These are phyloP conservation scores for Kuraishia cidri DNA, from an alignment of 805 yeast species.

Conservation along the genomic window DNA sequence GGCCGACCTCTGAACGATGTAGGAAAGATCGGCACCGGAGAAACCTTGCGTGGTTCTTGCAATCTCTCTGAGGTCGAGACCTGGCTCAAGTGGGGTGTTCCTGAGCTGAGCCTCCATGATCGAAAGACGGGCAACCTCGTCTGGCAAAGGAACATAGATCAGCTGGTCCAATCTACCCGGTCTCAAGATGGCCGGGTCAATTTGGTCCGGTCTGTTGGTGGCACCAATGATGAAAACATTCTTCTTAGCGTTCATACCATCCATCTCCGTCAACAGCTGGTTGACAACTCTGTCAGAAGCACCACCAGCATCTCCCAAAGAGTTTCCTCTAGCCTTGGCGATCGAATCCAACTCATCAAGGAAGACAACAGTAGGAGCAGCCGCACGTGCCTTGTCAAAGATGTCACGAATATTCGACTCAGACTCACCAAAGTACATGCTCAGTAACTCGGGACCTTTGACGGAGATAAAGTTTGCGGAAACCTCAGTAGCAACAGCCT, in stretches of 20 bases:
- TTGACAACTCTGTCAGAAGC: conserved; percentile 95
- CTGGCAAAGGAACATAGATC: conserved; percentile 97
- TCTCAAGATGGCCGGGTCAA: conserved; percentile 96
- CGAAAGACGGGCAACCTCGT: conserved; percentile 87
- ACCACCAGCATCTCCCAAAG: conserved; percentile 90
- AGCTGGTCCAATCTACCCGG: conserved; percentile 99
- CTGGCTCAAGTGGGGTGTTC: conserved; percentile 98
- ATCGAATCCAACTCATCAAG: conserved; percentile 97
- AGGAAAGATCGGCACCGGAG: conserved; percentile 97
- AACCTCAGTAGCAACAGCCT: conserved; percentile 99
- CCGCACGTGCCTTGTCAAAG: conserved; percentile 97
- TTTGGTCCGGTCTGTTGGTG: conserved; percentile 98
- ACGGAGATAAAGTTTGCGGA: conserved; percentile 97
- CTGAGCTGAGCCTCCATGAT: conserved; percentile 94
- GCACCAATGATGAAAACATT: conserved; percentile 99
- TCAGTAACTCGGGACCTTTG: conserved; percentile 92
- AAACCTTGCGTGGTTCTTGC: conserved; percentile 95
- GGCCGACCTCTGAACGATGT: conserved; percentile 97
- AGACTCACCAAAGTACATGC: conserved; percentile 99
- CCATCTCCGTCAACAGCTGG: conserved; percentile 96
- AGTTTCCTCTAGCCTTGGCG: conserved; percentile 94
- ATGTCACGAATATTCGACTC: conserved; percentile 97
- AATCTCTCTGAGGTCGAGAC: conserved; percentile 78
- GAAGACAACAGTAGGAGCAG: conserved; percentile 98
- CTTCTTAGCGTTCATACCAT: conserved; percentile 99